Evolutionary conservation across 2,329 filamentous ascomycete genomes (phyloP), one percentile per base, ranked within the genome.

Genomic region (Colletotrichum euphorbiae): DNA sequence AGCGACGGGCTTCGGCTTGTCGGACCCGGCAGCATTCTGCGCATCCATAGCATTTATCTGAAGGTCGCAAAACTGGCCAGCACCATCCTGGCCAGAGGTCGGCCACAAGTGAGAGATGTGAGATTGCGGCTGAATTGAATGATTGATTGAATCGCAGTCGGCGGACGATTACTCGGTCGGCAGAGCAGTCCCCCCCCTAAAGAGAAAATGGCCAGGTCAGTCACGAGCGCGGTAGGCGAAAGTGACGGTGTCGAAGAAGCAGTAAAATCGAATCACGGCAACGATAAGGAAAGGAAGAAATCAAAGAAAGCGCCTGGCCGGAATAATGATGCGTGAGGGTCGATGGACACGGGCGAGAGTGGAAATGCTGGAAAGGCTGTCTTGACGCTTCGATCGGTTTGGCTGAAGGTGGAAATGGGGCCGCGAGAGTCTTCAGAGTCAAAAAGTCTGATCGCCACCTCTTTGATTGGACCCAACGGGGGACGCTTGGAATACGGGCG

Each of bases 41-140:
- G 85, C 86, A 88, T 89, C 87, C 87, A 89, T 89, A 83, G 84
- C 87, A 89, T 87, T 87, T 85, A 88, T 84, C 84, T 84, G 77
- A 77, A 79, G 79, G 78, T 80, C 76, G 75, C 75, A 77, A 78
- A 74, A 78, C 82, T 81, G 81, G 80, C 81, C 82, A 84, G 81
- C 84, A 88, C 83, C 86, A 89, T 89, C 81, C 81, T 89, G 86
- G 83, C 80, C 80, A 80, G 78, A 77, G 75, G 72, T 75, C 72
- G 75, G 77, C 74, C 76, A 77, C 75, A 73, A 75, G 72, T 63
- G 70, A 72, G 64, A 69, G 51, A n/a, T 36, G 40, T 45, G 54
- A 36, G 48, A 28, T 40, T 19, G 51, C 42, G 63, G 45, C 69
- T 67, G 55, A 48, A 60, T 59, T 66, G 70, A 68, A 59, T 61